A percentile compares a stretch with the other conserved stretches of the same genome.
phyloP scores from a whole-genome alignment of 768 basidiomycete species.

The Daedalea quercina region DNA sequence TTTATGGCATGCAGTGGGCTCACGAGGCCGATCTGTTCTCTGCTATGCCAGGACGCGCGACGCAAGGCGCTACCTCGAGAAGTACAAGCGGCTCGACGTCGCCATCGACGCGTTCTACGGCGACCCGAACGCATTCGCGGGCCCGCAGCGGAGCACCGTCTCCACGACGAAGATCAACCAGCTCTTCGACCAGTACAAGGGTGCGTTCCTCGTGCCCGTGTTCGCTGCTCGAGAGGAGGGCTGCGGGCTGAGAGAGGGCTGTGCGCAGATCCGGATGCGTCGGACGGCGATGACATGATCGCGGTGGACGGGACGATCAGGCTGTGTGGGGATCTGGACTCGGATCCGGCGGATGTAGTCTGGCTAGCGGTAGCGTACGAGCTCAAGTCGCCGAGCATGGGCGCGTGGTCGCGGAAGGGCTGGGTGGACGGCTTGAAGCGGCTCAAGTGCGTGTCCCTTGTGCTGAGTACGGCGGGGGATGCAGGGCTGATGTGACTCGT shows the following conservation, averaged over 20 bases:
- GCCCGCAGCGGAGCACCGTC: slow-evolving; percentile 3
- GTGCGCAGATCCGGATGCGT: slow-evolving; percentile 38
- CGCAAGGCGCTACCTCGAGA: slow-evolving; percentile 63
- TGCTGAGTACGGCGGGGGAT: neutral
- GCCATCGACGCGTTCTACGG: slow-evolving; percentile 71
- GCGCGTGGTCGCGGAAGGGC: slow-evolving; percentile 60
- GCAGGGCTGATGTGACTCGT: too few relatives aligned
- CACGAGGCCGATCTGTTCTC: too few relatives aligned
- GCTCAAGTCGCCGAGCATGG: slow-evolving; percentile 67
- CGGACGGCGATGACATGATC: slow-evolving; percentile 44
- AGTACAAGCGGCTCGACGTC: slow-evolving; percentile 61
- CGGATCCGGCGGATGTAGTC: slow-evolving; percentile 77
- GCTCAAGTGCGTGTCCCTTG: slow-evolving; percentile 44
- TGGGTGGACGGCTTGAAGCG: slow-evolving; percentile 82
- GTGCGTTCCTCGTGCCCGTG: slow-evolving; percentile 17
- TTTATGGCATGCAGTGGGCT: too few relatives aligned
- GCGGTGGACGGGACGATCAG: slow-evolving; percentile 74
- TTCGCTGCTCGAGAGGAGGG: too few relatives aligned
- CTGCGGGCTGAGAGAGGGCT: neutral
- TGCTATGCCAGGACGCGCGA: slow-evolving; percentile 33
- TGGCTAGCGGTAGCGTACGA: slow-evolving; percentile 78
- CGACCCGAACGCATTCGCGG: slow-evolving; percentile 30
- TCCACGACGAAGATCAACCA: slow-evolving; percentile 29
- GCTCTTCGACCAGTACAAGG: slow-evolving; percentile 39
- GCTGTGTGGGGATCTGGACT: slow-evolving; percentile 62